phyloP scores from a whole-genome alignment of 2,329 filamentous ascomycete genomes.

The Hypoxylon sp. region DNA sequence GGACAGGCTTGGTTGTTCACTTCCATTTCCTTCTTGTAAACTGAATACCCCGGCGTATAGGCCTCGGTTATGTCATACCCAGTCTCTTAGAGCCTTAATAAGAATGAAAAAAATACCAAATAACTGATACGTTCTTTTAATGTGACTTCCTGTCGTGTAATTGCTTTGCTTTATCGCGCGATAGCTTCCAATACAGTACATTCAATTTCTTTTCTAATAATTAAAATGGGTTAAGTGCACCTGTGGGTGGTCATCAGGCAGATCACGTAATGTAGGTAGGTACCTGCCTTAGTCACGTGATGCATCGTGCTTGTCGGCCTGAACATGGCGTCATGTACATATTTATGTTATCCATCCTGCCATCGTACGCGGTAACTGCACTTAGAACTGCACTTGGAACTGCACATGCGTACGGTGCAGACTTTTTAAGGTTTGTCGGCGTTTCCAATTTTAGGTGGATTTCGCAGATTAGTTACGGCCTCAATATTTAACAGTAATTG shows the following conservation, averaged over 20 bases:
- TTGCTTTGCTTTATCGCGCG: slow-evolving; percentile 5
- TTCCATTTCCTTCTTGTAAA: slow-evolving; percentile 56
- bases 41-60: slow-evolving; percentile 54
- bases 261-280: background rate
- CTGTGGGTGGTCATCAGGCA: too few relatives aligned
- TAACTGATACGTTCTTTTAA: slow-evolving; percentile 16
- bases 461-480: background rate
- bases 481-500: background rate
- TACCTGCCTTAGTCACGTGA: background rate
- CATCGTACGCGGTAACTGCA: background rate
- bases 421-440: background rate
- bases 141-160: slow-evolving; percentile 24
- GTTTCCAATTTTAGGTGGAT: background rate
- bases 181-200: slow-evolving; percentile 9
- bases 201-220: background rate
- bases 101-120: slow-evolving; percentile 53
- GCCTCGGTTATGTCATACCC: slow-evolving; percentile 54
- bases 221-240: too few relatives aligned
- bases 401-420: background rate
- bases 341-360: background rate
- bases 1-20: slow-evolving; percentile 50
- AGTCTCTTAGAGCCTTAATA: slow-evolving; percentile 54
- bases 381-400: too few relatives aligned
- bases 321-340: slow-evolving; percentile 1
- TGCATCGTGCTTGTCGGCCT: background rate